Evolutionary conservation across 805 yeast genomes (phyloP), one percentile per base, ranked within the genome.

Genomic region (Nakazawaea pomicola): DNA sequence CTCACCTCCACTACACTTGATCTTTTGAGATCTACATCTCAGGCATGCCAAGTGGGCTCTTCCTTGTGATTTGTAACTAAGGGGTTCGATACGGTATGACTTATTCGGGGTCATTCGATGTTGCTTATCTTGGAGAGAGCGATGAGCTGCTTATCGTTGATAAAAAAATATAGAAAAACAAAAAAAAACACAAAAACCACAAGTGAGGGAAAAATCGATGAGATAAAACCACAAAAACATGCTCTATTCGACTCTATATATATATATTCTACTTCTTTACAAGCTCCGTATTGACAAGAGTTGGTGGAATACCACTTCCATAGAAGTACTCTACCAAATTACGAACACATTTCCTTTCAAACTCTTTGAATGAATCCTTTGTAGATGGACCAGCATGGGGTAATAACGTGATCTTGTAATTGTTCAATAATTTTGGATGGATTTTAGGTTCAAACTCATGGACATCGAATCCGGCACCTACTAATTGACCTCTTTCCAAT

Each of bases 381-480:
- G 64, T 55, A 8, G 64, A 56, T 20, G 54, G 69, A 15, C 69
- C 71, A 27, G 54, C 49, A 43, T 65, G 71, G 6, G 70, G 71
- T 11, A 62, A 49, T 28, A 65, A 29, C 2, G 68, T 60, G 17
- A 65, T 54, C 43, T 52, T 62, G 52, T 59, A 64, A 42, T 64
- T 62, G 8, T 51, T 45, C 27, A 65, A 34, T 14, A 65, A 44
- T 36, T 54, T 57, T 25, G 58, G 56, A 36, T 57, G 52, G 12
- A 65, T 60, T 41, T 56, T 53, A 10, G 71, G 71, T 47, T 65
- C 71, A 48, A 64, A 64, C 43, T 65, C 71, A 43, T 63, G 67
- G 12, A 65, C 71, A 49, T 65, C 71, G 46, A 65, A 62, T 0
- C 69, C 71, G 12, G 66, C 68, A 20, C 71, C 69, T 10, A 64